phyloP scores from a whole-genome alignment of 2,329 filamentous ascomycete genomes.

The Diaporthe batatas region DNA sequence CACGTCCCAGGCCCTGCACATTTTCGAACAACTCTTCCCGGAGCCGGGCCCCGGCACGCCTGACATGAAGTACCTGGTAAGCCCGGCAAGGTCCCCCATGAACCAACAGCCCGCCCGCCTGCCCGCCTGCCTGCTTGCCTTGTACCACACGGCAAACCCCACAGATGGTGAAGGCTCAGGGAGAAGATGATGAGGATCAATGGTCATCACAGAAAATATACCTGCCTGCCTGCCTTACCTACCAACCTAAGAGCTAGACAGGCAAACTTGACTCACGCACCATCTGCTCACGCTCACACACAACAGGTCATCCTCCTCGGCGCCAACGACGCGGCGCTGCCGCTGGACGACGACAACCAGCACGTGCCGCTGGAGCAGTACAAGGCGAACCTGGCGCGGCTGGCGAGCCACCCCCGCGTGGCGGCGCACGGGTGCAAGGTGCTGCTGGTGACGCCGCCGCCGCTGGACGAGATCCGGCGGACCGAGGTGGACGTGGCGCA shows the following conservation, averaged over 20 bases:
- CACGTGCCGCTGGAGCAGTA: constrained; percentile 84
- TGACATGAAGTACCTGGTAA: constrained; percentile 76
- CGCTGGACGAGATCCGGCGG: constrained; percentile 81
- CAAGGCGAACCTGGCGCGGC: constrained; percentile 76
- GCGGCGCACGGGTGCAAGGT: constrained; percentile 78
- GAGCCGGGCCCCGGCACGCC: constrained; percentile 68
- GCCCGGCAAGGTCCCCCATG: constrained; percentile 43
- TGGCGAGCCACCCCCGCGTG: constrained; percentile 80
- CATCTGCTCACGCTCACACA: no score
- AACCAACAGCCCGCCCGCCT: neutral
- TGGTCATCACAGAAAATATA: no score
- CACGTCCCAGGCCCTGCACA: constrained; percentile 78
- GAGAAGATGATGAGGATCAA: no score
- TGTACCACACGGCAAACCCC: neutral
- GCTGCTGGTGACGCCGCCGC: constrained; percentile 85
- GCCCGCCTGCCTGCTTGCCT: neutral
- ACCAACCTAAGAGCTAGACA: no score
- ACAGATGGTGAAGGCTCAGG: neutral
- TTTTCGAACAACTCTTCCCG: constrained; percentile 79
- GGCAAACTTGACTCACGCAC: neutral
- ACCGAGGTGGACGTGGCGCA: constrained; percentile 59
- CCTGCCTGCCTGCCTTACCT: no score
- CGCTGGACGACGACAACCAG: constrained; percentile 73
- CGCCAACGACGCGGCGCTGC: constrained; percentile 87
- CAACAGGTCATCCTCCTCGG: constrained; percentile 82